Evolutionary conservation across 2,329 filamentous ascomycete genomes (phyloP).

Genomic region (Sporothrix variecibatus): DNA sequence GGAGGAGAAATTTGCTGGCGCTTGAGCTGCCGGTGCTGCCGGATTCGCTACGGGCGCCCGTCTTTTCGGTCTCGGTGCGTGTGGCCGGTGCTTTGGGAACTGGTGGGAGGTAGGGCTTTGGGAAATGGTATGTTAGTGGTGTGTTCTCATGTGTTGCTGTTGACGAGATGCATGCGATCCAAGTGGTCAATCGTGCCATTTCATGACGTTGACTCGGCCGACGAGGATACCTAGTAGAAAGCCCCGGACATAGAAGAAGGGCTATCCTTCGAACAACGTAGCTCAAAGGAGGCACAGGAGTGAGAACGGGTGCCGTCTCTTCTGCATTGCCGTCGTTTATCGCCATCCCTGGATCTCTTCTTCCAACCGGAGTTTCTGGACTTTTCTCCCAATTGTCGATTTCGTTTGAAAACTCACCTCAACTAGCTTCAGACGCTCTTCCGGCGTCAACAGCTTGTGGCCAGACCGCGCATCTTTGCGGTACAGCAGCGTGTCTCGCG

Average conservation of each 20-base stretch:
- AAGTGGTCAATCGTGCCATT: background rate
- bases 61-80: conserved; percentile 33
- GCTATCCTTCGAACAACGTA: background rate
- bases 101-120: conserved; percentile 42
- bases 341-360: background rate
- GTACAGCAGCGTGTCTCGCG: conserved; percentile 46
- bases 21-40: background rate
- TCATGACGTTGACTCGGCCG: background rate
- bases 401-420: conserved; percentile 40
- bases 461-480: conserved; percentile 48
- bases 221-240: background rate
- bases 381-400: background rate
- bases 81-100: conserved; percentile 34
- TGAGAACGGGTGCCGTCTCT: too few relatives aligned
- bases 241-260: background rate
- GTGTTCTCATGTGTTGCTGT: background rate
- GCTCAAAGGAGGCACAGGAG: background rate
- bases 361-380: too few relatives aligned
- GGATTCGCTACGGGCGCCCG: background rate
- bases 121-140: background rate
- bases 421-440: conserved; percentile 49
- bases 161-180: background rate
- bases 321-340: background rate
- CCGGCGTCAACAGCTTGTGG: conserved; percentile 45
- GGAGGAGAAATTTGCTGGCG: conserved; percentile 18